phyloP scores from a whole-genome alignment of 208 protist species.

The Trypanosoma caninum region DNA sequence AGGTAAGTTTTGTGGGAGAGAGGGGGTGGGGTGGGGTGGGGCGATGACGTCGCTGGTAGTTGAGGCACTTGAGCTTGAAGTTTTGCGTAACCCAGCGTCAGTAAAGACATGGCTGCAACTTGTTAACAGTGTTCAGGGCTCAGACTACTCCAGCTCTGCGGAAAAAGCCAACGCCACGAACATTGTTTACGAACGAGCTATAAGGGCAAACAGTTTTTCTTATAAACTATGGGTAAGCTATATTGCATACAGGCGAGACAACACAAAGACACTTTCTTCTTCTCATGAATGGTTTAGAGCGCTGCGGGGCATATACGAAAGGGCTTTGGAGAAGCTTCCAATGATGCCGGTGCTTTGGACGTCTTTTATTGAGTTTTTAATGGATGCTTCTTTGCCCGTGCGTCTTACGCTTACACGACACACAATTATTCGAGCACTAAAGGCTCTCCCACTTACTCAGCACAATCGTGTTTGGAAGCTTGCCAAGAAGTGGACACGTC shows the following conservation, averaged over 20 bases:
- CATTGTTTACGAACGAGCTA: constrained; percentile 67
- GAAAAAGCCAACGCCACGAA: constrained; percentile 61
- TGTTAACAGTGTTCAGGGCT: constrained; percentile 20
- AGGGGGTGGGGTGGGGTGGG: no score
- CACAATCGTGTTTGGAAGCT: constrained; percentile 73
- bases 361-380: constrained; percentile 66
- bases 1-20: no score
- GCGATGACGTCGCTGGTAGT: constrained; percentile 5
- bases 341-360: constrained; percentile 78
- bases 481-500: constrained; percentile 42
- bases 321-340: constrained; percentile 62
- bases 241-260: constrained; percentile 45
- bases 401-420: constrained; percentile 69
- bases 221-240: constrained; percentile 85
- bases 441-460: constrained; percentile 67
- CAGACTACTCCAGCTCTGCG: constrained; percentile 19
- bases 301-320: constrained; percentile 65
- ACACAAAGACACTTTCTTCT: constrained; percentile 36
- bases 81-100: constrained; percentile 37
- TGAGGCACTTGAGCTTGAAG: constrained; percentile 64
- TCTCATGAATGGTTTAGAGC: constrained; percentile 63
- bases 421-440: constrained; percentile 40
- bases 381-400: constrained; percentile 29
- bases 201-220: constrained; percentile 62
- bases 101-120: constrained; percentile 73